Conservation (phyloP, 169 alveolate genomes). For the Cryptosporidium ubiquitum region DNA sequence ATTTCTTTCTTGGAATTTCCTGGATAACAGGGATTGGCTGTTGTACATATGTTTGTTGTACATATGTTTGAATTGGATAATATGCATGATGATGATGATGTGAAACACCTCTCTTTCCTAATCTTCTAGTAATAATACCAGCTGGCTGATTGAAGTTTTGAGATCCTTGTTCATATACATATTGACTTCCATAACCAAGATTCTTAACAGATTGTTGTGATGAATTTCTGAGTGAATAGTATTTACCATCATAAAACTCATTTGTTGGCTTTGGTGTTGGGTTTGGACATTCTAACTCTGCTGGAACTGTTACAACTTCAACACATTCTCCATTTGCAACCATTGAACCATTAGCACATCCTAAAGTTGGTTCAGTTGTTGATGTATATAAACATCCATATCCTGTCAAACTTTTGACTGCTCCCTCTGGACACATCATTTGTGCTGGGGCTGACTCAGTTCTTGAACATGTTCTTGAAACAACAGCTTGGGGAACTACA, state of each 20-base stretch:
- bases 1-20: conserved; percentile 54
- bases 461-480: conserved; percentile 66
- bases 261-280: conserved; percentile 16
- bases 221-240: conserved; percentile 34
- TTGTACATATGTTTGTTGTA: conserved; percentile 17
- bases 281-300: conserved; percentile 58
- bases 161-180: conserved; percentile 21
- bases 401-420: conserved; percentile 32
- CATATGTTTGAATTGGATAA: conserved; percentile 29
- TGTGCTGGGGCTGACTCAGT: conserved; percentile 41
- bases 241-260: conserved; percentile 52
- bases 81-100: conserved; percentile 60
- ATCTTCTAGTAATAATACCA: conserved; percentile 46
- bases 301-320: conserved; percentile 69
- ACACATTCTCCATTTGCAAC: conserved; percentile 53
- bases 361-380: conserved; percentile 45
- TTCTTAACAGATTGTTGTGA: background rate
- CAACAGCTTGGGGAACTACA: conserved; percentile 35
- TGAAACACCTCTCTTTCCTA: conserved; percentile 53
- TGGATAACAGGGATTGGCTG: conserved; percentile 5
- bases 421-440: conserved; percentile 55
- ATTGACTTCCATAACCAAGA: conserved; percentile 44
- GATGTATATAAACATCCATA: conserved; percentile 57
- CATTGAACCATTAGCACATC: conserved; percentile 60
- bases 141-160: conserved; percentile 23